phyloP scores from a whole-genome alignment of 768 basidiomycete species.

The Epithele typhae region DNA sequence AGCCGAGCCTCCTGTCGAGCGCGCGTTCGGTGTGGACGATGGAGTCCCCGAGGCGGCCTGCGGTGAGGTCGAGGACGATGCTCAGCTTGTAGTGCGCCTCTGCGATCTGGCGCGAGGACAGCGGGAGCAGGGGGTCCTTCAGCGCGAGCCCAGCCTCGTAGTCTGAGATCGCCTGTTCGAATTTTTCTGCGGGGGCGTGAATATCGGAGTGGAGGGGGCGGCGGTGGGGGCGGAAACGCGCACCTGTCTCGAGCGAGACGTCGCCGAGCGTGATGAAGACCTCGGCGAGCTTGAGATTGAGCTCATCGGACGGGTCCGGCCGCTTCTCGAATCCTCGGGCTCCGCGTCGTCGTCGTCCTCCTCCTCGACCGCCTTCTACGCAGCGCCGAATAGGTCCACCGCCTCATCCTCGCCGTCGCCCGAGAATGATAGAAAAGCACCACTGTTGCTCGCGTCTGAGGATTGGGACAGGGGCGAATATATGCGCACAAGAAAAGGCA shows the following conservation, averaged over 20 bases:
- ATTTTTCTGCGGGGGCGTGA: conserved; percentile 92
- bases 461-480: too few relatives aligned
- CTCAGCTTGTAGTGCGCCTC: conserved; percentile 94
- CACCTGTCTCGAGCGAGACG: conserved; percentile 95
- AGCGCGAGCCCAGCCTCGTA: conserved; percentile 74
- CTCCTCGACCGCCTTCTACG: conserved; percentile 43
- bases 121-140: conserved; percentile 69
- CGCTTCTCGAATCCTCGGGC: conserved; percentile 63
- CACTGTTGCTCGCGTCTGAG: conserved; percentile 34
- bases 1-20: conserved; percentile 69
- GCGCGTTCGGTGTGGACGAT: conserved; percentile 80
- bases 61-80: conserved; percentile 87
- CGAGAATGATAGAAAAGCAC: conserved; percentile 71
- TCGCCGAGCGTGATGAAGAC: conserved; percentile 90
- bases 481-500: too few relatives aligned
- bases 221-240: not conserved
- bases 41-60: conserved; percentile 78
- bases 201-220: too few relatives aligned
- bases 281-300: conserved; percentile 83
- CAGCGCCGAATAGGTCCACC: conserved; percentile 63
- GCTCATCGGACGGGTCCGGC: conserved; percentile 51
- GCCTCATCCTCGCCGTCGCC: conserved; percentile 73
- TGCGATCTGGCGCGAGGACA: conserved; percentile 90
- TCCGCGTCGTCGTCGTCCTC: conserved; percentile 50
- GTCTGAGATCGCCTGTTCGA: conserved; percentile 89